Evolutionary conservation across 768 basidiomycete species (phyloP).

Genomic region (Boletales sp.): DNA sequence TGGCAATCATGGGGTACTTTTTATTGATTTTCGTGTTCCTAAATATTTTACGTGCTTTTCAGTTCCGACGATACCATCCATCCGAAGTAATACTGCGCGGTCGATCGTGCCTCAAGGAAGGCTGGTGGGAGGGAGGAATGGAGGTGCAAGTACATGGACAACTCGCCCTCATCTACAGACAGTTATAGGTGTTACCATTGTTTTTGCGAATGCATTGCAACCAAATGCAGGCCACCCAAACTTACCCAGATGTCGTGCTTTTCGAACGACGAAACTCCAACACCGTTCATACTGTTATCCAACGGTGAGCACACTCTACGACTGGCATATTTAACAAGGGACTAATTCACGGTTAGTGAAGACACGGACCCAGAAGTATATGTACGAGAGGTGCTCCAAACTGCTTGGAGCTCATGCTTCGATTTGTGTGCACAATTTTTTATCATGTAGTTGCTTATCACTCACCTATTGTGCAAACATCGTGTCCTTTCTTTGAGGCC

Average conservation of each 20-base stretch:
- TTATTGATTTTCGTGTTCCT: too few species aligned
- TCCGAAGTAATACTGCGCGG: constrained; percentile 42
- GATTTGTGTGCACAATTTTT: constrained; percentile 25
- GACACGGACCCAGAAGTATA: constrained; percentile 39
- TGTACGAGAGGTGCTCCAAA: constrained; percentile 34
- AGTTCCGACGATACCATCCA: constrained; percentile 52
- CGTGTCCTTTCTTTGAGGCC: constrained; percentile 36
- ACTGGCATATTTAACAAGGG: not conserved
- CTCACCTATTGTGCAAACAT: constrained; percentile 30
- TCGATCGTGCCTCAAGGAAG: constrained; percentile 34
- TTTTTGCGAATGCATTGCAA: not conserved
- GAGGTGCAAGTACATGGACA: constrained; percentile 41
- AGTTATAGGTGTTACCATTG: constrained; percentile 9
- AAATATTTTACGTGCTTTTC: constrained; percentile 4
- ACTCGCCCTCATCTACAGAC: constrained; percentile 8
- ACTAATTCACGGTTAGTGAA: constrained; percentile 31
- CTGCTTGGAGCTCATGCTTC: constrained; percentile 35
- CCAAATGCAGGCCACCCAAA: constrained; percentile 42
- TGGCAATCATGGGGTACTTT: constrained; percentile 34
- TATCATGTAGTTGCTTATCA: not conserved
- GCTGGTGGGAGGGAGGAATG: constrained; percentile 47
- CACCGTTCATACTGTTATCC: constrained; percentile 50
- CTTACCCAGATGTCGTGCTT: constrained; percentile 52
- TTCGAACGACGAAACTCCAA: constrained; percentile 41
- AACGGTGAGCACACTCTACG: constrained; percentile 31